Percentiles rank a stretch among this genome's conserved stretches.
These are phyloP conservation scores for Recurvomyces mirabilis DNA, from an alignment of 495 filamentous ascomycete species.

Conservation along the genomic window DNA sequence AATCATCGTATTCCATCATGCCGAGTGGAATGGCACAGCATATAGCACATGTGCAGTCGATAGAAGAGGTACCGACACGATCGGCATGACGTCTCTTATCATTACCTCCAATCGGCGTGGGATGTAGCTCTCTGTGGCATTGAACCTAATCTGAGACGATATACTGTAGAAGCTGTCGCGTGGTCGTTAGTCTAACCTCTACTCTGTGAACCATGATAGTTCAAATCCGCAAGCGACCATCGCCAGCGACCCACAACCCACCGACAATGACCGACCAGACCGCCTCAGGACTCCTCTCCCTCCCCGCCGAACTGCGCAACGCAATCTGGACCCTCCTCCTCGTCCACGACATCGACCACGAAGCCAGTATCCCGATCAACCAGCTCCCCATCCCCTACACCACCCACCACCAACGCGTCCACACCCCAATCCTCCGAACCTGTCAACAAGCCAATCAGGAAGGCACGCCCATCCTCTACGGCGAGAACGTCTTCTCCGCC, in stretches of 20 bases:
- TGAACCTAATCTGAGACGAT: no score
- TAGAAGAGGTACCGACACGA: no score
- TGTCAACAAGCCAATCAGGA: conserved; percentile 24
- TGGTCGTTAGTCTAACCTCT: no score
- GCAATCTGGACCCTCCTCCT: conserved; percentile 13
- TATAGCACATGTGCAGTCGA: no score
- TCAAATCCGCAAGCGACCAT: conserved; percentile 1
- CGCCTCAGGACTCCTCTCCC: conserved; percentile 12
- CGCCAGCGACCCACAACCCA: no score
- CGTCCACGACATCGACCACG: conserved; percentile 1
- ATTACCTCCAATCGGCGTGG: no score
- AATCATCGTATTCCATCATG: no score
- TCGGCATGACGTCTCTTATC: no score
- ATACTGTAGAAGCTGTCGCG: no score
- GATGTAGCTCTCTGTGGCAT: no score
- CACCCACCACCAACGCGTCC: conserved; percentile 1
- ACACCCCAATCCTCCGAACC: conserved; percentile 19
- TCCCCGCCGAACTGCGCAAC: conserved; percentile 22
- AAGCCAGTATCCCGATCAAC: not conserved
- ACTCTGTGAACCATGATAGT: no score
- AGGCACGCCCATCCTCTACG: conserved; percentile 24
- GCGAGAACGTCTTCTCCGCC: conserved; percentile 38
- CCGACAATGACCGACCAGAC: conserved; percentile 6
- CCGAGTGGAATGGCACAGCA: no score
- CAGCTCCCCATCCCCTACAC: not conserved